Evolutionary conservation across 495 filamentous ascomycete species (phyloP).

Genomic region (Talaromyces wortmannii): DNA sequence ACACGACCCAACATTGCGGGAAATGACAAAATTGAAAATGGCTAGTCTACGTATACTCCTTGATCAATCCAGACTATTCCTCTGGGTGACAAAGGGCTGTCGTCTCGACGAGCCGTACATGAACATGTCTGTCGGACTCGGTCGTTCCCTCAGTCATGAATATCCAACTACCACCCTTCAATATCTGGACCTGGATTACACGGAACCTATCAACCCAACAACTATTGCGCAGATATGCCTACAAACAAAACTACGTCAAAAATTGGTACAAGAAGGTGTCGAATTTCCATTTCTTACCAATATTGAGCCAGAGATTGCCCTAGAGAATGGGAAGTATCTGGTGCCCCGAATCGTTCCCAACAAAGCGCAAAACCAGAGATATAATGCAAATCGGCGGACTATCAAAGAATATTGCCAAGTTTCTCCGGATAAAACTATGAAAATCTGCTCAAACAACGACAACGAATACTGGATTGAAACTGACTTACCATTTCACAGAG

Average conservation of each 20-base stretch:
- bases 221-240: slow-evolving; percentile 11
- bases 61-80: slow-evolving; percentile 21
- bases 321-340: too few relatives aligned
- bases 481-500: too few relatives aligned
- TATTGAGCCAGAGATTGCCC: too few relatives aligned
- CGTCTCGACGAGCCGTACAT: slow-evolving; percentile 22
- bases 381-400: too few relatives aligned
- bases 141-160: slow-evolving; percentile 19
- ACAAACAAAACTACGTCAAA: too few relatives aligned
- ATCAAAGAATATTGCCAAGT: too few relatives aligned
- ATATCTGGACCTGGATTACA: slow-evolving; percentile 17
- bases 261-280: slow-evolving; percentile 12
- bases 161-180: slow-evolving; percentile 19
- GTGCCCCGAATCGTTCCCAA: too few relatives aligned
- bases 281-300: too few relatives aligned
- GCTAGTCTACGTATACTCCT: slow-evolving; percentile 32
- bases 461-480: too few relatives aligned
- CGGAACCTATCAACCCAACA: not conserved
- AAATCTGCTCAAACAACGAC: too few relatives aligned
- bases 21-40: slow-evolving; percentile 18
- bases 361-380: too few relatives aligned
- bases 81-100: slow-evolving; percentile 33
- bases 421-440: too few relatives aligned
- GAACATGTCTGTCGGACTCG: slow-evolving; percentile 32
- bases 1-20: slow-evolving; percentile 32